A percentile compares a stretch with the other conserved stretches of the same genome.
phyloP scores from a whole-genome alignment of 2,329 filamentous ascomycete species.

The Exophiala sp. region DNA sequence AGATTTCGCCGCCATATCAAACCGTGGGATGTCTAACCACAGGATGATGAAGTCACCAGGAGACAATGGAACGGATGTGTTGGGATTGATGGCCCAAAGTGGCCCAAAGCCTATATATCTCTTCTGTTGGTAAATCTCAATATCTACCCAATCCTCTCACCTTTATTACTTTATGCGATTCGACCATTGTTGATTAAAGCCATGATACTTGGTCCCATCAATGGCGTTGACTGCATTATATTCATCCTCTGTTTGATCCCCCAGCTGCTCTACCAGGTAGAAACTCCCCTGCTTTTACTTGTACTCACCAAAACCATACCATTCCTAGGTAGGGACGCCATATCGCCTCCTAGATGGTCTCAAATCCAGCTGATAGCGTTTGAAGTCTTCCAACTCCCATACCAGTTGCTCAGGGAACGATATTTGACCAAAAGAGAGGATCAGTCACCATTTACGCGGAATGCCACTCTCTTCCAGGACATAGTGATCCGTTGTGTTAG shows the following conservation, averaged over 20 bases:
- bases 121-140: no score
- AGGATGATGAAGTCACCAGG: not conserved
- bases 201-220: constrained; percentile 71
- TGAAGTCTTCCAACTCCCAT: constrained; percentile 48
- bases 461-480: constrained; percentile 69
- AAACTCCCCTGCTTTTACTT: constrained; percentile 52
- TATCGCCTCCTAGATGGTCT: not conserved
- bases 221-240: constrained; percentile 66
- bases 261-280: constrained; percentile 63
- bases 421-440: constrained; percentile 44
- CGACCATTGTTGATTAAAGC: not conserved
- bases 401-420: constrained; percentile 53
- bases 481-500: constrained; percentile 70
- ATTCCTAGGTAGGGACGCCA: constrained; percentile 57
- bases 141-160: no score
- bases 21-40: no score
- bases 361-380: not conserved
- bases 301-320: constrained; percentile 57
- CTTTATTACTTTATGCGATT: no score
- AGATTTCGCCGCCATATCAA: no score
- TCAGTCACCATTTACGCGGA: constrained; percentile 59
- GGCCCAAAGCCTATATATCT: no score
- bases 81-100: no score
- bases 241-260: constrained; percentile 66
- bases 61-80: no score